Evolutionary conservation across 169 alveolate species (phyloP).

Genomic region (Babesia divergens): DNA sequence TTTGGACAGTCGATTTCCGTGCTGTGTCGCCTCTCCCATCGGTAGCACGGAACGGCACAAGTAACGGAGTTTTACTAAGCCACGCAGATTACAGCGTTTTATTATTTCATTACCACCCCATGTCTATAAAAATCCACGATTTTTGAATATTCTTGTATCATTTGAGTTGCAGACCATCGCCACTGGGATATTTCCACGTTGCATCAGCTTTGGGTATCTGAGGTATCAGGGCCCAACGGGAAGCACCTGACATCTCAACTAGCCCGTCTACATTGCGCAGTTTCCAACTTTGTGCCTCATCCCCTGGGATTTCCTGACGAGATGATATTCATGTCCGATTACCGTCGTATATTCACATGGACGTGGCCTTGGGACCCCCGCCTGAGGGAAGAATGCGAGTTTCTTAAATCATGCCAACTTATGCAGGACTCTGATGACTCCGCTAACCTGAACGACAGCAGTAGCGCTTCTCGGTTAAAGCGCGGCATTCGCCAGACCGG

Average conservation of each 20-base stretch:
- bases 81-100: too few relatives aligned
- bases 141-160: background rate
- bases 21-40: too few relatives aligned
- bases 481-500: conserved; percentile 49
- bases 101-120: too few relatives aligned
- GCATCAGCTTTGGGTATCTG: conserved; percentile 16
- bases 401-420: background rate
- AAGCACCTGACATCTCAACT: conserved; percentile 12
- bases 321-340: conserved; percentile 14
- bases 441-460: background rate
- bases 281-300: conserved; percentile 8
- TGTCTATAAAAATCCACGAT: too few relatives aligned
- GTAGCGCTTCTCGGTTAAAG: background rate
- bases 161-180: background rate
- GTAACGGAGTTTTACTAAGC: too few relatives aligned
- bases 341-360: conserved; percentile 12
- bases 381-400: background rate
- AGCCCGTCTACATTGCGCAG: conserved; percentile 12
- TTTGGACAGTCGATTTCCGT: too few relatives aligned
- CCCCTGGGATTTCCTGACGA: conserved; percentile 14
- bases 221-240: background rate
- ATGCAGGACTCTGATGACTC: background rate
- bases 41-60: too few relatives aligned
- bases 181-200: conserved; percentile 2
- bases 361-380: conserved; percentile 30